Conservation (phyloP, 2,329 filamentous ascomycete genomes). For the Pseudopithomyces maydicus region DNA sequence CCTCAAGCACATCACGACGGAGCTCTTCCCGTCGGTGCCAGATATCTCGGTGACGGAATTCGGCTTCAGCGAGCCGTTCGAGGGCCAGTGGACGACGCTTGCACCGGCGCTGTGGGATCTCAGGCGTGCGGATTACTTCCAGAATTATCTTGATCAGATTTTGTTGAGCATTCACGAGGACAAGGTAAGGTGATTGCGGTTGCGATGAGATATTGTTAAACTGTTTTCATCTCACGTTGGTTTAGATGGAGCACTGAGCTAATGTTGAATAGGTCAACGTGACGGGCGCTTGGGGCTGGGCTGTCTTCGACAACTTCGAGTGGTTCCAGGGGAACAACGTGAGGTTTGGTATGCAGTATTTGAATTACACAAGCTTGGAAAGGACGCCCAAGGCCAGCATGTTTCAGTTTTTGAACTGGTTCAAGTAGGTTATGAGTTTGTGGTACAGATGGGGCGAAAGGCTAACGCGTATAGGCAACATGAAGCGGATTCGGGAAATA, state of each 20-base stretch:
- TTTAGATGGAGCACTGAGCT: background rate
- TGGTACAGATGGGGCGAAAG: background rate
- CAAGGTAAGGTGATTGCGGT: slow-evolving; percentile 7
- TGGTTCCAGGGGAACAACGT: slow-evolving; percentile 45
- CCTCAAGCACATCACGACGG: slow-evolving; percentile 49
- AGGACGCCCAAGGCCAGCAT: slow-evolving; percentile 50
- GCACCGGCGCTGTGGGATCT: slow-evolving; percentile 48
- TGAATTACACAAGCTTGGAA: slow-evolving; percentile 49
- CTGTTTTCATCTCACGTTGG: too few species aligned
- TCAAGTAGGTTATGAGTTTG: slow-evolving; percentile 23
- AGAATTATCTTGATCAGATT: slow-evolving; percentile 50
- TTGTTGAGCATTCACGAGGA: slow-evolving; percentile 44
- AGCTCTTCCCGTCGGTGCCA: slow-evolving; percentile 49
- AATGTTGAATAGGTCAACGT: slow-evolving; percentile 39
- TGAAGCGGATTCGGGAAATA: slow-evolving; percentile 24
- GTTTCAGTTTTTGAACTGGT: slow-evolving; percentile 52
- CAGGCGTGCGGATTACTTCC: slow-evolving; percentile 48
- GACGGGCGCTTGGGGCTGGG: slow-evolving; percentile 50
- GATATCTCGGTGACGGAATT: slow-evolving; percentile 51
- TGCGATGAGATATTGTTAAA: too few species aligned
- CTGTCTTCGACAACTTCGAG: slow-evolving; percentile 51
- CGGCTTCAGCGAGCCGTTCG: slow-evolving; percentile 50
- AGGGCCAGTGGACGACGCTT: slow-evolving; percentile 34
- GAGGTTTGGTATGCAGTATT: slow-evolving; percentile 50
- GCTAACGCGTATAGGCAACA: slow-evolving; percentile 18